phyloP scores from a whole-genome alignment of 2,329 filamentous ascomycete species.

The Fusarium sp. region DNA sequence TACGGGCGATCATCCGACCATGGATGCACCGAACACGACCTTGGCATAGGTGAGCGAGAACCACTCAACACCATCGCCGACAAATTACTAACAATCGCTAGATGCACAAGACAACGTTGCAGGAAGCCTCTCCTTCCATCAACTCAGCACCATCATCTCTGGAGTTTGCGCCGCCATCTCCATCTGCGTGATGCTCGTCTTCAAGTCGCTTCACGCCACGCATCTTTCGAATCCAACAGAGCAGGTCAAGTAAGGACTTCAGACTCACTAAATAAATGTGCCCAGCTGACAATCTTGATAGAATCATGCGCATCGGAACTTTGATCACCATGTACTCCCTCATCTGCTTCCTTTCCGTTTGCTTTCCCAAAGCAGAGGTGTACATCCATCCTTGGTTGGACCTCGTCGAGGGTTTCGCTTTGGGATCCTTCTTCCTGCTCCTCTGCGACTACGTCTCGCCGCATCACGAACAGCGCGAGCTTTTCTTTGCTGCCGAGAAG shows the following conservation, averaged over 20 bases:
- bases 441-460: conserved; percentile 40
- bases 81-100: not conserved
- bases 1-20: not conserved
- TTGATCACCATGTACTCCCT: conserved; percentile 31
- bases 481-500: conserved; percentile 36
- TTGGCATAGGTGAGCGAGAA: not conserved
- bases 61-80: not conserved
- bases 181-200: conserved; percentile 27
- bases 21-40: not conserved
- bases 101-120: conserved; percentile 26
- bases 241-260: conserved; percentile 35
- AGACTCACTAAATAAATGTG: not conserved
- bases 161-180: conserved; percentile 33
- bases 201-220: conserved; percentile 29
- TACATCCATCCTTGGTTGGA: conserved; percentile 36
- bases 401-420: conserved; percentile 30
- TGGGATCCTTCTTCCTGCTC: conserved; percentile 37
- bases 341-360: conserved; percentile 32
- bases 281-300: not conserved
- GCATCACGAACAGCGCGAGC: conserved; percentile 25
- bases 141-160: conserved; percentile 31
- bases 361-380: conserved; percentile 18
- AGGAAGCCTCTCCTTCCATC: conserved; percentile 21
- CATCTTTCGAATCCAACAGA: conserved; percentile 36
- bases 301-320: conserved; percentile 34